Evolutionary conservation across 306 rosid species (phyloP), one percentile per base, ranked within the genome.

Genomic region (Acacia crassicarpa): DNA sequence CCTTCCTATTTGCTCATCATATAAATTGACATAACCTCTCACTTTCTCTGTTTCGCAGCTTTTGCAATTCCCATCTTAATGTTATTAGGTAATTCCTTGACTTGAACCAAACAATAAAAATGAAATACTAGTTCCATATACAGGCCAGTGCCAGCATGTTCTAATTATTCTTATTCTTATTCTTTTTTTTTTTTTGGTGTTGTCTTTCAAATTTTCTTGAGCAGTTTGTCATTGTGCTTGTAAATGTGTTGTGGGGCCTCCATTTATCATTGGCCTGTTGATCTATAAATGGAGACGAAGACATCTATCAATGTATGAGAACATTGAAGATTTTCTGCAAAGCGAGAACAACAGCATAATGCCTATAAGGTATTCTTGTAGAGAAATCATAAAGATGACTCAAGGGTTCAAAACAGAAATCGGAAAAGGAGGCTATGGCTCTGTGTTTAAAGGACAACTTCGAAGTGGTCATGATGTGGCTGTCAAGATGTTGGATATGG

Each of bases 361-460:
- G 49, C 73, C 73, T 68, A 9, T 40, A 19, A 9, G 59, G 32
- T 82, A 82, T 2, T 76, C 85, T 1, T 59, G 77, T 44, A 76
- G 6, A 33, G 67, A 82, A 16, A 69, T 76, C 2, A 76, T 46
- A 14, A 58, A 16, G 9, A 82, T 76, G 67, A 33, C 78, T 0
- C 32, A 11, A 69, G 73, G 72, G 1, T 82, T 81, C 41, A 74
- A 49, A 11, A 33, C n/a, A 8, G n/a, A n/a, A 32, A 15, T 73
- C 4, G 84, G 81, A 19, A 17, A 58, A 32, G 81, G 81, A 68
- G 78, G 77, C 8, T 69, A 3, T 78, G 86, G 83, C 35, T n/a
- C 27, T 41, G 83, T 83, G 8, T 83, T 66, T 27, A 84, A 62
- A 51, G 88, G 79, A 6, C 23, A 78, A 2, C 83, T 78, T 2